Conservation (phyloP, 495 filamentous ascomycete genomes). For the Podospora conica region DNA sequence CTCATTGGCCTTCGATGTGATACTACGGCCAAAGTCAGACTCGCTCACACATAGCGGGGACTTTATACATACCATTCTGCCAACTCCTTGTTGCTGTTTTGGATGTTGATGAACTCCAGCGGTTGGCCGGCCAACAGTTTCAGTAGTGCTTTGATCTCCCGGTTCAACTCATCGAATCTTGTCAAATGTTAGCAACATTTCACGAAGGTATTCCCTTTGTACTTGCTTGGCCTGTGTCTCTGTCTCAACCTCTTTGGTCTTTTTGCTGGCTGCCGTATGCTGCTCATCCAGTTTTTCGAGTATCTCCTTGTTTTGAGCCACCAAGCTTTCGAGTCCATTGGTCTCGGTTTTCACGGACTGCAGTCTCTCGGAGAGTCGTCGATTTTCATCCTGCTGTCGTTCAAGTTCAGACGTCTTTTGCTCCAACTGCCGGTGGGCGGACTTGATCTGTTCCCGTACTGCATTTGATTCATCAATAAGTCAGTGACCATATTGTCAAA, state of each 20-base stretch:
- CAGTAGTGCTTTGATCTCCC: not conserved
- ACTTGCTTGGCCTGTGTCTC: slow-evolving; percentile 2
- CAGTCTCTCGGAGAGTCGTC: slow-evolving; percentile 21
- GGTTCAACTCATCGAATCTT: slow-evolving; percentile 3
- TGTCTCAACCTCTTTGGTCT: not conserved
- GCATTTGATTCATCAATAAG: not conserved
- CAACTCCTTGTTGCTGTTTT: not conserved
- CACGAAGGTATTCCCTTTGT: not conserved
- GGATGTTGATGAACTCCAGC: not conserved
- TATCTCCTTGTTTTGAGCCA: slow-evolving; percentile 28
- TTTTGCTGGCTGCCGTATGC: slow-evolving; percentile 6
- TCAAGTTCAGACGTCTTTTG: slow-evolving; percentile 29
- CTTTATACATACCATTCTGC: not conserved
- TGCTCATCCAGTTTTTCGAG: slow-evolving; percentile 24
- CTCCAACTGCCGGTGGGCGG: slow-evolving; percentile 18
- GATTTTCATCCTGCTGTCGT: slow-evolving; percentile 20
- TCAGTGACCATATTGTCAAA: no score
- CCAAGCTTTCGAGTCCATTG: slow-evolving; percentile 22
- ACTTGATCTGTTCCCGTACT: slow-evolving; percentile 15
- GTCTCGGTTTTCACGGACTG: slow-evolving; percentile 16
- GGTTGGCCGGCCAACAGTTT: not conserved
- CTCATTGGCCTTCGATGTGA: not conserved
- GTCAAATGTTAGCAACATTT: not conserved
- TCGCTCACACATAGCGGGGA: not conserved
- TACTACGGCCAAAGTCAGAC: not conserved